phyloP scores from a whole-genome alignment of 2,329 filamentous ascomycete genomes.

The Pseudogymnoascus sp. region DNA sequence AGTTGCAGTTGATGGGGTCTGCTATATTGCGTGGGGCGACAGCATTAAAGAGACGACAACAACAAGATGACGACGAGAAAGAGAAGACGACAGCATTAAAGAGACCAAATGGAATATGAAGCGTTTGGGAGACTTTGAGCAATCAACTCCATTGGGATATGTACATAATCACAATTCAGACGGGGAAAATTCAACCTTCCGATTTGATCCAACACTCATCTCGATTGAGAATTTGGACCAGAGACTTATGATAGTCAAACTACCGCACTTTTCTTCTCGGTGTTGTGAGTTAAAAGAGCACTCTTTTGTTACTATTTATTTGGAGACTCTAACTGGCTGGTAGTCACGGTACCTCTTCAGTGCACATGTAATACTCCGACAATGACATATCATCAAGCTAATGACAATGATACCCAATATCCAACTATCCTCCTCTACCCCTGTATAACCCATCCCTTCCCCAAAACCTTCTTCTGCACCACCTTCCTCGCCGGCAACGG shows the following conservation, averaged over 20 bases:
- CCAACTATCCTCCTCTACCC: background rate
- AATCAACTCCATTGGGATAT: background rate
- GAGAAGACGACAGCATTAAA: too few species aligned
- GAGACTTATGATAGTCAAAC: background rate
- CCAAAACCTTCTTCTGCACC: constrained; percentile 63
- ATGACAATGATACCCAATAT: background rate
- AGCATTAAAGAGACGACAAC: background rate
- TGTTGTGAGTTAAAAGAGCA: background rate
- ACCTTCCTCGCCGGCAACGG: constrained; percentile 79
- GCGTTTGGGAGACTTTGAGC: too few species aligned
- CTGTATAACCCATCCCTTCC: constrained; percentile 59
- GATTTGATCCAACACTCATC: background rate
- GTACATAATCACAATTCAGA: background rate
- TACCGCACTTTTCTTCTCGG: background rate
- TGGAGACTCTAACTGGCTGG: background rate
- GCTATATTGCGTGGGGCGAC: too few species aligned
- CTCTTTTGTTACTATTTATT: background rate
- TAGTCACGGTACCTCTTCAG: background rate
- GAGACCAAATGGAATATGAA: too few species aligned
- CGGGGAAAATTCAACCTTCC: background rate
- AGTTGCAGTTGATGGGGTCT: background rate
- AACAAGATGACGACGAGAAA: background rate
- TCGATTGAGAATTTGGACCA: background rate
- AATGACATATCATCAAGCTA: background rate
- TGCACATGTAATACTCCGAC: background rate